Conservation (phyloP, 345 rosid genomes). For the Salix udensis region DNA sequence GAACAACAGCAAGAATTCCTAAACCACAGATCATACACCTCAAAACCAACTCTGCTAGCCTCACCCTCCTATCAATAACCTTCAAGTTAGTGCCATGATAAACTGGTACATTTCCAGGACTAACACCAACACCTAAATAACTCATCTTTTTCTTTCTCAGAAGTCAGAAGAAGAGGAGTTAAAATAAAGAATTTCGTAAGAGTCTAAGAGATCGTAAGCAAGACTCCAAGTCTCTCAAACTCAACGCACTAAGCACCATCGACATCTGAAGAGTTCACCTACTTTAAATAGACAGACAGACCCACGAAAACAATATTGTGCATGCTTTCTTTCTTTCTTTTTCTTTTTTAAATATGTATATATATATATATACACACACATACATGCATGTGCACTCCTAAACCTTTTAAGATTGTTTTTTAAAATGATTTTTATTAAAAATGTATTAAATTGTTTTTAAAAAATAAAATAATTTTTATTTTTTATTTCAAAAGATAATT, state of each 20-base stretch:
- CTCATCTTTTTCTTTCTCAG: conserved; percentile 36
- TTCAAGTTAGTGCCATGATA: conserved; percentile 46
- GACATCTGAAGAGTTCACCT: not conserved
- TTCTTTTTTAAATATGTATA: not conserved
- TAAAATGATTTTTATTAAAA: too few relatives aligned
- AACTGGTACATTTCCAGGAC: conserved; percentile 61
- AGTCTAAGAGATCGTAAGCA: not conserved
- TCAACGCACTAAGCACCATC: not conserved
- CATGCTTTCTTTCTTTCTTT: not conserved
- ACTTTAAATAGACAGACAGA: not conserved
- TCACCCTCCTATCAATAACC: conserved; percentile 66
- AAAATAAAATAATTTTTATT: too few relatives aligned
- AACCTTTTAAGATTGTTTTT: too few relatives aligned
- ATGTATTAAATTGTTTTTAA: too few relatives aligned
- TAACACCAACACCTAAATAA: conserved; percentile 56
- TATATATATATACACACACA: too few relatives aligned
- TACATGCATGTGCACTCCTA: too few relatives aligned
- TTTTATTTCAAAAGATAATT: too few relatives aligned
- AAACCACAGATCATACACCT: conserved; percentile 61
- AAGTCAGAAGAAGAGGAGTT: not conserved
- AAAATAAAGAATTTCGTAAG: not conserved
- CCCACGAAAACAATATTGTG: not conserved
- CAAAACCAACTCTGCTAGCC: conserved; percentile 62
- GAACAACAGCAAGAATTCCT: conserved; percentile 53
- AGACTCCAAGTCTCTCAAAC: not conserved